Base-by-base conservation (phyloP, 495 filamentous ascomycete genomes). In the Bacidia rubella region DNA sequence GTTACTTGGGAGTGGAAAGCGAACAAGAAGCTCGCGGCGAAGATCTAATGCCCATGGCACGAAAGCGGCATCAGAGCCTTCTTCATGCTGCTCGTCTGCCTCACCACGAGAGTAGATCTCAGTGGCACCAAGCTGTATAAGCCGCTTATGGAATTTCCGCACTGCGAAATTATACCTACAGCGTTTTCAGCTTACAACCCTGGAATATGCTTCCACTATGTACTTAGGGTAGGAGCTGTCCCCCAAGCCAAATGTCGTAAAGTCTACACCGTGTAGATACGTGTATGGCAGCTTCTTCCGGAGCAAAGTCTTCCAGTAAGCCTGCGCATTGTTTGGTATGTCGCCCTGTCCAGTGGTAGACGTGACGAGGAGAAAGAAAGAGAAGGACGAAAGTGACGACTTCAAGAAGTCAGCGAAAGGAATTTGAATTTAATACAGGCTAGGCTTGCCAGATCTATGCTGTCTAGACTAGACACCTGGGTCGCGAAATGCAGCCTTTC, bases 301-400 rank as follows among this genome's bases (percentile, higher is more conserved):
- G 22, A 92, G 72, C 45, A 99, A 74, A 41, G 78, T 81, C 60
- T 78, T 88, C 92, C 92, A 99, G 60, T 97, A 90, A 12, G 67
- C 69, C 35, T 77, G 71, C 10, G 81, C 77, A 71, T 96, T 96
- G 15, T 70, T 72, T 2, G 93, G 90, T 55, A 99, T 66, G 54
- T 97, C 89, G 7, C 92, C 92, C 67, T 99, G 93, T 4, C 92
- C 92, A 1, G 92, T 95, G 0, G 93, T 97, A 0, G 90, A 95
- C 11, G 89, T 69, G 47, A 85, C 81, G 57, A 97, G 81, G 45
- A 97, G 74, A 3, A 83, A 75, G 22, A 95, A 60, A 0, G 76
- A 76, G 45, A 78, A 73, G 25, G 74, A 67, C 12, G 61, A 55
- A 4, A 85, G 63, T 0, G 62, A 57, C 21, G 68, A 65, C 76